phyloP scores from a whole-genome alignment of 805 yeast genomes.

The Spathaspora sp. region DNA sequence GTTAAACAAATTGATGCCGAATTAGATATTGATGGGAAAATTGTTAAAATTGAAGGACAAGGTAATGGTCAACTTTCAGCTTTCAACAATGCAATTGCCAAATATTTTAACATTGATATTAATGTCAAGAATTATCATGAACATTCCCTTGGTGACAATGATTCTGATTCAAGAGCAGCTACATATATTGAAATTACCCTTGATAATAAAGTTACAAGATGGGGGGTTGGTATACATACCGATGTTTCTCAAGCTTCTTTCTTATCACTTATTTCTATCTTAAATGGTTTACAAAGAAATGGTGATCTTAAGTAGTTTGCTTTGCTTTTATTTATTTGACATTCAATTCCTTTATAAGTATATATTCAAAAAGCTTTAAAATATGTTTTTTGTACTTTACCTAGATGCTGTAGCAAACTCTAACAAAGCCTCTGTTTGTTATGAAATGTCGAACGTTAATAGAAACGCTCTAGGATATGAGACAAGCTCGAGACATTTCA shows the following conservation, averaged over 20 bases:
- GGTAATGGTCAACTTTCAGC: conserved; percentile 88
- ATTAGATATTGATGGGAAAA: conserved; percentile 43
- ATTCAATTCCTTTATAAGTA: background rate
- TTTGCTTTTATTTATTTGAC: background rate
- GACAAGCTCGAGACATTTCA: no score
- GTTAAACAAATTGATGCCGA: conserved; percentile 46
- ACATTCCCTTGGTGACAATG: conserved; percentile 68
- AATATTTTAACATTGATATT: conserved; percentile 44
- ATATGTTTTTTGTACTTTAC: background rate
- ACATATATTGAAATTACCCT: conserved; percentile 51
- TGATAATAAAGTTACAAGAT: conserved; percentile 36
- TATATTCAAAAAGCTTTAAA: background rate
- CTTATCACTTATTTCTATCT: conserved; percentile 60
- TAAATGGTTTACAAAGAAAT: conserved; percentile 42
- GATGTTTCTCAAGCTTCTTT: conserved; percentile 87
- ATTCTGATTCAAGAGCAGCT: conserved; percentile 70
- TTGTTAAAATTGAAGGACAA: conserved; percentile 45
- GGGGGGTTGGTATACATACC: conserved; percentile 94
- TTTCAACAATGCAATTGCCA: conserved; percentile 57
- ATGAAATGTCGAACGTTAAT: no score
- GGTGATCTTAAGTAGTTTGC: conserved; percentile 1
- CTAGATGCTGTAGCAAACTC: no score
- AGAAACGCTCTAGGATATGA: no score
- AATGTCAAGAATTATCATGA: conserved; percentile 72
- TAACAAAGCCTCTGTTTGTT: no score